Base-by-base conservation (phyloP, 768 basidiomycete species). In the Leccinellum albellum region DNA sequence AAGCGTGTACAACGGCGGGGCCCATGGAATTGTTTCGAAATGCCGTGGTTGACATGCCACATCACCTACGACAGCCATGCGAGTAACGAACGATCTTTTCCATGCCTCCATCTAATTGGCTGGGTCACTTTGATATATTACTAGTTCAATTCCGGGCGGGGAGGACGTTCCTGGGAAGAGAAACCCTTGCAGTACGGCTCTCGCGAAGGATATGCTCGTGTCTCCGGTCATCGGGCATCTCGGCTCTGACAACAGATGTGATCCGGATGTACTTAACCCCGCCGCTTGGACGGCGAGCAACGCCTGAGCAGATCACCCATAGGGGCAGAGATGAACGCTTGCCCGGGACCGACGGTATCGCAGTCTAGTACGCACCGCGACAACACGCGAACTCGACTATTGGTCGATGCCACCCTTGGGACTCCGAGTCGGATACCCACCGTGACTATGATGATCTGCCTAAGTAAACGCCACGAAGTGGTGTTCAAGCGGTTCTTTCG, bases 1-100 rank as follows among this genome's bases (percentile, higher is more conserved):
- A 95, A 75, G 92, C 93, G 83, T 95, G 13, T 88, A 86, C 63
- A 95, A 98, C 66, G 96, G 98, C 67, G 95, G 96, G 56, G 42
- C 48, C n/a, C 37, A 9, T 37, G 35, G 2, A 10, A 33, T 24
- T 17, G 33, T 45, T 21, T 47, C 48, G 29, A 58, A 15, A 46
- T 40, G n/a, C n/a, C 12, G 6, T 24, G 33, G 35, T 48, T 86
- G 85, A 80, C 89, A 24, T 94, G 94, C 61, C 89, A 92, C 64
- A 78, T 86, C 4, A 78, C 72, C 7, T 89, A 89, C 71, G 87
- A 87, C 50, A 91, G 88, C 20, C 93, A 85, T 68, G 83, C 88
- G 12, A n/a, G n/a, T n/a, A n/a, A 98, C 94, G 13, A 95, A 98
- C 52, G 92, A 95, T 65, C 79, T 94, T 32, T 92, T 87, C 81